These are phyloP conservation scores for Aspergillus baeticus DNA, from an alignment of 495 filamentous ascomycete genomes.

Conservation along the genomic window DNA sequence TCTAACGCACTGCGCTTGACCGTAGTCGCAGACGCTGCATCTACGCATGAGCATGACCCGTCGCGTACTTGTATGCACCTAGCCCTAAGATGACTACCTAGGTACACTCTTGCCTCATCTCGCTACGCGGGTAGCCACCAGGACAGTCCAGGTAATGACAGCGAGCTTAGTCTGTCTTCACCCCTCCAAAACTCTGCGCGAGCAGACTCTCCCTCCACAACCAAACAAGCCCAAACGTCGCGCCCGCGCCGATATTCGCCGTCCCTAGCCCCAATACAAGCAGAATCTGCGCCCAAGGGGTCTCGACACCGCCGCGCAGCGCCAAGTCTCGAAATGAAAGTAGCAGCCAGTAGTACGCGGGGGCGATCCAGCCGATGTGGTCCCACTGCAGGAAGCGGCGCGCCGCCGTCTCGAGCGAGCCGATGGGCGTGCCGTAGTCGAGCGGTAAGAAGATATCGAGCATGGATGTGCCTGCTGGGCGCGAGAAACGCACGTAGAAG, in stretches of 20 bases:
- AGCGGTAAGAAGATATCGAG: slow-evolving; percentile 5
- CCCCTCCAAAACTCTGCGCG: not conserved
- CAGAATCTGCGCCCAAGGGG: slow-evolving; percentile 13
- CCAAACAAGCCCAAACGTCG: slow-evolving; percentile 22
- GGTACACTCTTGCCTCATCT: no score
- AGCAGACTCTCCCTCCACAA: slow-evolving; percentile 18
- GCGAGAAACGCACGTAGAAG: slow-evolving; percentile 2
- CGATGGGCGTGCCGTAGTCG: not conserved
- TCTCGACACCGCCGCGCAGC: slow-evolving; percentile 6
- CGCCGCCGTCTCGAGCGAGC: slow-evolving; percentile 13
- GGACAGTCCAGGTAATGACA: not conserved
- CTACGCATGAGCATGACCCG: no score
- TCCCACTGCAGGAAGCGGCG: slow-evolving; percentile 19
- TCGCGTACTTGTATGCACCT: no score
- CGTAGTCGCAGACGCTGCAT: no score
- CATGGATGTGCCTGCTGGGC: slow-evolving; percentile 1
- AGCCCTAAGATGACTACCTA: no score
- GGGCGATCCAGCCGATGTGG: slow-evolving; percentile 14
- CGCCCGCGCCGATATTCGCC: slow-evolving; percentile 15
- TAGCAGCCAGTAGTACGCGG: slow-evolving; percentile 15
- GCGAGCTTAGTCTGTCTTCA: not conserved
- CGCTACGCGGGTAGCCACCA: no score
- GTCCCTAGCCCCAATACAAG: slow-evolving; percentile 3
- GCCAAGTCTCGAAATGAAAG: slow-evolving; percentile 19
- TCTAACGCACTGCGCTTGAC: no score